These are phyloP conservation scores for Jatropha podagrica DNA, from an alignment of 441 rosid species.

Conservation along the genomic window DNA sequence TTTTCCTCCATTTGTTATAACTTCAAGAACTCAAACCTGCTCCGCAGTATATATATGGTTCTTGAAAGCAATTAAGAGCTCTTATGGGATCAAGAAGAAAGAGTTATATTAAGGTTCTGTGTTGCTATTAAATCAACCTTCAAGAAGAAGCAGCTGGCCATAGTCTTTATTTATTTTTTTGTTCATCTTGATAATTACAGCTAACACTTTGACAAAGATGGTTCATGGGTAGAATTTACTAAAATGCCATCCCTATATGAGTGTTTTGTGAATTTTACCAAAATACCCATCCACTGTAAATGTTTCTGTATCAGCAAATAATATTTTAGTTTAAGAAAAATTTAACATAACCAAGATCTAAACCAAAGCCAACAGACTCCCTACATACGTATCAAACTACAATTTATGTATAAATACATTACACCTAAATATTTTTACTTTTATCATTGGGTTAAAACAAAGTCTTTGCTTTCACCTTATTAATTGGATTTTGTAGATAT, in stretches of 20 bases:
- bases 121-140: conserved; percentile 32
- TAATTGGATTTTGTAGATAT: no score
- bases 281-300: conserved; percentile 3
- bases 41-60: background rate
- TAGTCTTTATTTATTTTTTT: conserved; percentile 19
- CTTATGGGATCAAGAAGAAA: conserved; percentile 22
- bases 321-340: no score
- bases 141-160: conserved; percentile 55
- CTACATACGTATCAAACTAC: no score
- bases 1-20: conserved; percentile 58
- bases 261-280: conserved; percentile 16
- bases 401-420: no score
- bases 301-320: no score
- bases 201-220: conserved; percentile 83
- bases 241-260: conserved; percentile 12
- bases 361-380: no score
- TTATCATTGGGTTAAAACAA: no score
- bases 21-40: background rate
- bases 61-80: conserved; percentile 18
- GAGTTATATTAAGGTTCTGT: conserved; percentile 23
- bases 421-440: no score
- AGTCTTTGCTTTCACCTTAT: no score
- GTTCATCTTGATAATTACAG: conserved; percentile 56
- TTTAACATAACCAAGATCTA: no score
- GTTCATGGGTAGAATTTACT: conserved; percentile 28